These are phyloP conservation scores for Colletotrichum viniferum DNA, from an alignment of 2,329 filamentous ascomycete genomes.

Conservation along the genomic window DNA sequence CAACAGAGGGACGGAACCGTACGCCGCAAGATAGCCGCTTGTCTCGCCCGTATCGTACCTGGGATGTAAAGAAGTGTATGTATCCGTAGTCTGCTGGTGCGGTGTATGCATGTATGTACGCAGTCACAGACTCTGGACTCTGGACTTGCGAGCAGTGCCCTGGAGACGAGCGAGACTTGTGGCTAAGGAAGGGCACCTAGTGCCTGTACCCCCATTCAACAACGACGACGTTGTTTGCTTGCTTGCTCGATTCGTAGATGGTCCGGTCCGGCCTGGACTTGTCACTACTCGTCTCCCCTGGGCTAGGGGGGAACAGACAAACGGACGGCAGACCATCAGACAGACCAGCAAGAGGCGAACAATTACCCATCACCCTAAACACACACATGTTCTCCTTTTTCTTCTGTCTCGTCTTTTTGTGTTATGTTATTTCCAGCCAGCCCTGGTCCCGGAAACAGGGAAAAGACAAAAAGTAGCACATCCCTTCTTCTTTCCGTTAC, in stretches of 20 bases:
- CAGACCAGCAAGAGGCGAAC: neutral
- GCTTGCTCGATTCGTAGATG: neutral
- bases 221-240: neutral
- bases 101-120: neutral
- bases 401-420: neutral
- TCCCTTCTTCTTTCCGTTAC: conserved; percentile 7
- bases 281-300: neutral
- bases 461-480: conserved; percentile 9
- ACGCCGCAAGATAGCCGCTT: neutral
- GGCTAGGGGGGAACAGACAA: neutral
- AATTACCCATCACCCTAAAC: neutral
- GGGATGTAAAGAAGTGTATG: neutral
- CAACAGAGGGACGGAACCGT: neutral
- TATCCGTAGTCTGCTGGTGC: neutral
- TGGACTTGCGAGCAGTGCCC: neutral
- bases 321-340: neutral
- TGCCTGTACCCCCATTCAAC: neutral
- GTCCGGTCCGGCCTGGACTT: neutral
- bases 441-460: conserved; percentile 1
- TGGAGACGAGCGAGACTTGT: neutral
- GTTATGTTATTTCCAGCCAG: neutral
- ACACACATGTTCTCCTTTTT: neutral
- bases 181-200: neutral
- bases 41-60: neutral
- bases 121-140: neutral